Evolutionary conservation across 140 eudicot genomes (phyloP).

Genomic region (Cichorium intybus): DNA sequence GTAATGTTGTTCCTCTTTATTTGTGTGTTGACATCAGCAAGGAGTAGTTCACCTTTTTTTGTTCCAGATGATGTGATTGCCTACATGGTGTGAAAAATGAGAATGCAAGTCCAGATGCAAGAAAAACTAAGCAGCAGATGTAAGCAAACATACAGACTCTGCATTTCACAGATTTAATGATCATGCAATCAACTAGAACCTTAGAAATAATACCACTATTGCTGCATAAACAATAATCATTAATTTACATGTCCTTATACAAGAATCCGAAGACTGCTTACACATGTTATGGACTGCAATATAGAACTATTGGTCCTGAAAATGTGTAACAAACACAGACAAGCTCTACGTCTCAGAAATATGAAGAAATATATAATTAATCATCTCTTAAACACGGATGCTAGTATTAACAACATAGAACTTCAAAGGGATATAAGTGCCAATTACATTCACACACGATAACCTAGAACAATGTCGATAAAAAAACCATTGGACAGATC

Average conservation of each 20-base stretch:
- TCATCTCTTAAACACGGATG: not conserved
- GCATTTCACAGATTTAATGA: too few relatives aligned
- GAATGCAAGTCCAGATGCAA: conserved; percentile 7
- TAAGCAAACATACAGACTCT: too few relatives aligned
- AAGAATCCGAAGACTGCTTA: too few relatives aligned
- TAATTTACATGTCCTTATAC: too few relatives aligned
- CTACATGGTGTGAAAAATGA: conserved; percentile 34
- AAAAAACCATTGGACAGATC: conserved; percentile 14
- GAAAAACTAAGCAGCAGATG: not conserved
- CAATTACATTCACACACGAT: conserved; percentile 14
- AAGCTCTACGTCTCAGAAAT: not conserved
- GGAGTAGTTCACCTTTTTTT: conserved; percentile 68
- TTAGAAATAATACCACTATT: too few relatives aligned
- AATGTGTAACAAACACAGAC: not conserved
- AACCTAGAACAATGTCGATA: conserved; percentile 21
- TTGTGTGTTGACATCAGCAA: conserved; percentile 81
- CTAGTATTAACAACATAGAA: not conserved
- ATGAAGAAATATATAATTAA: conserved; percentile 1
- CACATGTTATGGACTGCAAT: not conserved
- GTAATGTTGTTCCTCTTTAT: conserved; percentile 65
- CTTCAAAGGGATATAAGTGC: not conserved
- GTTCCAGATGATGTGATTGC: conserved; percentile 76
- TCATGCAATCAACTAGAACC: too few relatives aligned
- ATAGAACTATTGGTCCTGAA: not conserved
- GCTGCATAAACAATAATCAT: too few relatives aligned